A percentile compares a stretch with the other conserved stretches of the same genome.
Conservation (phyloP, 805 yeast genomes). For the Cyberlindnera lachancei region DNA sequence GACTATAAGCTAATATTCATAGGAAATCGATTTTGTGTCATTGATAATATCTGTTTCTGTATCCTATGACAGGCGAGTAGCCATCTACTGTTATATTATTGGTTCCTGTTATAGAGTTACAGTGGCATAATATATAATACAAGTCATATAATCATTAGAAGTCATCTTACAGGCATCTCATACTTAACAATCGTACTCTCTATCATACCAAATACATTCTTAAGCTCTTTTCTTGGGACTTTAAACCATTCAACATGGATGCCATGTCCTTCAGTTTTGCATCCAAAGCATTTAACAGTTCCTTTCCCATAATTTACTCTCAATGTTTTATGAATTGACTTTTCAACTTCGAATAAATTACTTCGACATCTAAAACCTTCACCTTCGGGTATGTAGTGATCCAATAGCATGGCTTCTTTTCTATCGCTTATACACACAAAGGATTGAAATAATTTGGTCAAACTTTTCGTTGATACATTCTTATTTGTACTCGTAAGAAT, state of each 20-base stretch:
- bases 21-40: too few species aligned
- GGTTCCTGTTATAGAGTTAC: too few species aligned
- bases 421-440: too few species aligned
- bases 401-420: too few species aligned
- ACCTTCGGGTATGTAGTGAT: conserved; percentile 2
- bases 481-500: conserved; percentile 1
- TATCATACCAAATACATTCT: conserved; percentile 9
- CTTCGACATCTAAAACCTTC: conserved; percentile 13
- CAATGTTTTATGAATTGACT: conserved; percentile 12
- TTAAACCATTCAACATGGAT: conserved; percentile 23
- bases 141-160: too few species aligned
- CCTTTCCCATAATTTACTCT: conserved; percentile 17
- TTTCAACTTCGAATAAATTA: conserved; percentile 13
- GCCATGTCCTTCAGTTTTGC: conserved; percentile 11
- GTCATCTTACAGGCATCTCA: too few species aligned
- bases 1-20: too few species aligned
- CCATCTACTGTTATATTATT: too few species aligned
- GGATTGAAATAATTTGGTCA: too few species aligned
- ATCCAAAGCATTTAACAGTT: conserved; percentile 19
- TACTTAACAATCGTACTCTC: conserved; percentile 5
- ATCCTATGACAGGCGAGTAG: too few species aligned
- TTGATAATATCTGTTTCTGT: too few species aligned
- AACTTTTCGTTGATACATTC: conserved; percentile 4
- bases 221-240: conserved; percentile 12
- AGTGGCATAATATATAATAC: too few species aligned